Percentiles rank a stretch among this genome's conserved stretches.
phyloP scores from a whole-genome alignment of 495 filamentous ascomycete species.

The Talaromyces proteolyticus region DNA sequence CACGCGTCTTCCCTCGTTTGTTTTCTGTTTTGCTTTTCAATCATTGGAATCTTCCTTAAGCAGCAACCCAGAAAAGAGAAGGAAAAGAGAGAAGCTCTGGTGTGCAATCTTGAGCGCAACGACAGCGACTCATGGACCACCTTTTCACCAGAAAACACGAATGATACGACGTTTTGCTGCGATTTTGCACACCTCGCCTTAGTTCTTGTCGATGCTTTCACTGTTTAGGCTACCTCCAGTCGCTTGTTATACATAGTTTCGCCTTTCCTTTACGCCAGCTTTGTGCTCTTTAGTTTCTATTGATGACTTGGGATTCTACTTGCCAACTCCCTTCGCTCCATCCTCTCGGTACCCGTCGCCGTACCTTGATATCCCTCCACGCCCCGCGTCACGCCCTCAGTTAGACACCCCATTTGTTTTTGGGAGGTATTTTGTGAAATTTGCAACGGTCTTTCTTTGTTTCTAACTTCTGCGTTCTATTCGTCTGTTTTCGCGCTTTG shows the following conservation, averaged over 20 bases:
- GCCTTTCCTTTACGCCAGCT: slow-evolving; percentile 7
- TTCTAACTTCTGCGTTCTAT: no score
- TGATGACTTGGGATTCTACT: not conserved
- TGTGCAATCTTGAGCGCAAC: no score
- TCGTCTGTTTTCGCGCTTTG: no score
- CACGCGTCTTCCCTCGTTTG: not conserved
- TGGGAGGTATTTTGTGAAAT: slow-evolving; percentile 5
- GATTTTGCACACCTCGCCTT: no score
- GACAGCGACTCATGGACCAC: no score
- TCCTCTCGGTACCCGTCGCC: not conserved
- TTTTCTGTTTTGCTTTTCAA: slow-evolving; percentile 2
- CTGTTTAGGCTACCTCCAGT: no score
- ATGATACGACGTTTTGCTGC: no score
- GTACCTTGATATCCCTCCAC: not conserved
- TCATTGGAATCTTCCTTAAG: not conserved
- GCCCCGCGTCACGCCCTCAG: not conserved
- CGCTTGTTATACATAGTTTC: slow-evolving; percentile 4
- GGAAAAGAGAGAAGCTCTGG: no score
- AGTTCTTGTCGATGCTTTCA: no score
- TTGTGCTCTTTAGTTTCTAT: slow-evolving; percentile 9
- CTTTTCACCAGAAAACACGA: no score
- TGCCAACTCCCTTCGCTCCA: not conserved
- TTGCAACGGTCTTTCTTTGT: no score
- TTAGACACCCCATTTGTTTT: not conserved
- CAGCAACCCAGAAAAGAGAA: not conserved